A percentile compares a stretch with the other conserved stretches of the same genome.
phyloP scores from a whole-genome alignment of 495 filamentous ascomycete genomes.

The Peziza echinospora region DNA sequence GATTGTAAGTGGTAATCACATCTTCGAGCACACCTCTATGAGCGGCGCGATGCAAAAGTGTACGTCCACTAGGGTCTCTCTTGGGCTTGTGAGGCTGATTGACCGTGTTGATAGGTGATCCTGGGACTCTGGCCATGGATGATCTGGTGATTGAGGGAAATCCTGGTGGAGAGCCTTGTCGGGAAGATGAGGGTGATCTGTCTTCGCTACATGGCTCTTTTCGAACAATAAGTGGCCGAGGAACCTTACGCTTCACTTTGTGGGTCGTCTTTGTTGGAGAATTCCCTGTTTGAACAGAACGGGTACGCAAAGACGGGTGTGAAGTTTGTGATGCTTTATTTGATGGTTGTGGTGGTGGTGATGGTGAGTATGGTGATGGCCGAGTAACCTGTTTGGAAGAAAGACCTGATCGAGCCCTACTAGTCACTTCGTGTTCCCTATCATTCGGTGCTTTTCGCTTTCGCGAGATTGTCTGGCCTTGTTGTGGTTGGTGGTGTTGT shows the following conservation, averaged over 20 bases:
- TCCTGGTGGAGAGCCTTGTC: conserved; percentile 11
- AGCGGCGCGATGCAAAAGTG: conserved; percentile 18
- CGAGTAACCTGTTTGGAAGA: background rate
- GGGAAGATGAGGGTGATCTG: conserved; percentile 12
- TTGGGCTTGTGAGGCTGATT: conserved; percentile 16
- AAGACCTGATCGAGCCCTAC: background rate
- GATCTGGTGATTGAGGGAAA: conserved; percentile 5
- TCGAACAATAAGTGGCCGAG: background rate
- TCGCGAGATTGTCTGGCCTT: conserved; percentile 5
- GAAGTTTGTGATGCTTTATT: background rate
- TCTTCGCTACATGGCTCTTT: conserved; percentile 1
- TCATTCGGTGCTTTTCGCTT: conserved; percentile 1
- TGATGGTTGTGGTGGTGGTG: background rate
- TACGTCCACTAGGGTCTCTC: conserved; percentile 17
- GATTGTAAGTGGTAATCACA: conserved; percentile 26
- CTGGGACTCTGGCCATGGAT: conserved; percentile 12
- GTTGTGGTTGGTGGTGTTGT: conserved; percentile 10
- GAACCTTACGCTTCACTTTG: background rate
- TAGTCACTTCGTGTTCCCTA: background rate
- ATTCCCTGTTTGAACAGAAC: background rate
- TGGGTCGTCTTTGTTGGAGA: conserved; percentile 6
- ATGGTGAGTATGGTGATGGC: background rate
- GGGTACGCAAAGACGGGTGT: conserved; percentile 4
- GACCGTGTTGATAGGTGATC: conserved; percentile 13
- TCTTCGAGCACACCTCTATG: conserved; percentile 13